Conservation (phyloP, 768 basidiomycete species). For the Leccinum ochraceum region DNA sequence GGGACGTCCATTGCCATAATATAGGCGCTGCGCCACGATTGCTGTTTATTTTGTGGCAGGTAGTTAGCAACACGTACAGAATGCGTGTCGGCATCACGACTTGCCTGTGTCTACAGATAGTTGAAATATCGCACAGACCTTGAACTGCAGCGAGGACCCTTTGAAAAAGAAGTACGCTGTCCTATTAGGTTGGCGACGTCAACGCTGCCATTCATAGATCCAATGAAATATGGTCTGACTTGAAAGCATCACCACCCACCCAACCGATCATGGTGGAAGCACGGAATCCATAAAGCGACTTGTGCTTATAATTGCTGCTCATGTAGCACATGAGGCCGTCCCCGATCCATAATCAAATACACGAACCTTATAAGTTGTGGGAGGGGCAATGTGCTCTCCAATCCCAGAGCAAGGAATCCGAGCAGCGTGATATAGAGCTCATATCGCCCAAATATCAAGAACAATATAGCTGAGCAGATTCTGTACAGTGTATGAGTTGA, state of each 20-base stretch:
- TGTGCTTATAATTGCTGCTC: conserved; percentile 72
- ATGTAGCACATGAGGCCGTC: conserved; percentile 22
- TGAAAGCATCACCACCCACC: conserved; percentile 84
- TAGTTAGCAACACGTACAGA: conserved; percentile 11
- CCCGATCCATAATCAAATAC: conserved; percentile 3
- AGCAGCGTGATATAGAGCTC: conserved; percentile 59
- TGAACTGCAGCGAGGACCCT: conserved; percentile 75
- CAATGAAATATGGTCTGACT: conserved; percentile 46
- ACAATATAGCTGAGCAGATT: conserved; percentile 69
- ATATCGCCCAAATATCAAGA: conserved; percentile 71
- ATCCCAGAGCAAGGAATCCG: conserved; percentile 76
- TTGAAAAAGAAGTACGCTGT: conserved; percentile 80
- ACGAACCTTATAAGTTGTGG: conserved; percentile 78
- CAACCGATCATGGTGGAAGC: conserved; percentile 81
- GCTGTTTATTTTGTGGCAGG: conserved; percentile 41
- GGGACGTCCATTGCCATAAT: conserved; percentile 75
- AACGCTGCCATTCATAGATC: conserved; percentile 12
- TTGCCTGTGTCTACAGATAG: conserved; percentile 74
- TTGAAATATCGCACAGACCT: conserved; percentile 82
- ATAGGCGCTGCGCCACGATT: conserved; percentile 71
- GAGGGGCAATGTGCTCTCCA: conserved; percentile 85
- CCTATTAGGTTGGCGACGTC: conserved; percentile 40
- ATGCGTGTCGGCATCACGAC: conserved; percentile 28
- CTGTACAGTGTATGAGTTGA: conserved; percentile 27
- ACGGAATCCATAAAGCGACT: conserved; percentile 82